These are phyloP conservation scores for Auxenochlorella pyrenoidosa DNA, from an alignment of 139 green algal species.

Conservation along the genomic window DNA sequence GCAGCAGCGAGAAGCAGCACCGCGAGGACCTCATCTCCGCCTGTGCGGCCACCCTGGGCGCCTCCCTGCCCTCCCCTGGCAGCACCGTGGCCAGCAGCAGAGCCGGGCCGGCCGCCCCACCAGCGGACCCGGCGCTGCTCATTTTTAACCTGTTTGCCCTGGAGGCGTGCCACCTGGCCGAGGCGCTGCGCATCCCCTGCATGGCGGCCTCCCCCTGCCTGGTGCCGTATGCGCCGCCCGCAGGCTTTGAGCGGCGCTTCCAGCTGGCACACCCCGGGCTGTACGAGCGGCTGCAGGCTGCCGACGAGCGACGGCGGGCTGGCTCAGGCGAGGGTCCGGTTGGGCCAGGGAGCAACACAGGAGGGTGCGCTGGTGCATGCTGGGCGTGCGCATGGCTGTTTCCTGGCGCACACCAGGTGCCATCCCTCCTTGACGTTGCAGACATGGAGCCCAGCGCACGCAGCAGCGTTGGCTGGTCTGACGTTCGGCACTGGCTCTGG, in stretches of 20 bases:
- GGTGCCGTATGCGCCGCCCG: conserved; percentile 64
- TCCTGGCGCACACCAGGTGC: too few relatives aligned
- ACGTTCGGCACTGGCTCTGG: conserved; percentile 85
- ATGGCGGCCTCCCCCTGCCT: conserved; percentile 65
- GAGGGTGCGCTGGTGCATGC: background rate
- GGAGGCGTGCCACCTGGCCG: conserved; percentile 69
- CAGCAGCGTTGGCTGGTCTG: conserved; percentile 38
- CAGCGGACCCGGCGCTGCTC: background rate
- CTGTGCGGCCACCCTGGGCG: background rate
- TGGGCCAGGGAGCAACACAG: background rate
- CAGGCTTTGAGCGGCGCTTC: conserved; percentile 48
- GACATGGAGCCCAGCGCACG: background rate
- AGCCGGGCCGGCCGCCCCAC: too few relatives aligned
- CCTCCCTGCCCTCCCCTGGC: background rate
- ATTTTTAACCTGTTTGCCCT: conserved; percentile 71
- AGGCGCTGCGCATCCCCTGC: conserved; percentile 61
- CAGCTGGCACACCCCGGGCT: conserved; percentile 37
- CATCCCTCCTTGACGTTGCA: background rate
- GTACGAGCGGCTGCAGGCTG: conserved; percentile 32
- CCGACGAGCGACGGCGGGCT: background rate
- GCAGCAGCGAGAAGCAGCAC: background rate
- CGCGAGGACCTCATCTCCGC: conserved; percentile 16
- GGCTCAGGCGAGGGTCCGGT: background rate
- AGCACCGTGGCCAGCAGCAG: background rate
- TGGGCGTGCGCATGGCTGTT: too few relatives aligned